Evolutionary conservation across 2,329 filamentous ascomycete genomes (phyloP), one percentile per base, ranked within the genome.

Genomic region (Colletotrichum liaoningense): DNA sequence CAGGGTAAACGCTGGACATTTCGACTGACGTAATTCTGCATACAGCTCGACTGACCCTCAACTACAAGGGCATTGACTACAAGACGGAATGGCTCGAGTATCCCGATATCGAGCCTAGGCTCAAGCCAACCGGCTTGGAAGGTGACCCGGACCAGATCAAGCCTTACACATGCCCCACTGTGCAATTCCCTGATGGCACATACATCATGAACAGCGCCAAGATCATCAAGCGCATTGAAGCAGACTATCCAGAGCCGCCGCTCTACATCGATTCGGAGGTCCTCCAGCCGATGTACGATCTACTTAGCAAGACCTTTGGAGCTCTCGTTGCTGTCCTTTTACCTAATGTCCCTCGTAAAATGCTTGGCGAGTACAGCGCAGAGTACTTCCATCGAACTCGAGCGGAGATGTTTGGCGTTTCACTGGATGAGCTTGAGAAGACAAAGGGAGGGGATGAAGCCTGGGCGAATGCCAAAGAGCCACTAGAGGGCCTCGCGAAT

Each of bases 71-170:
- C 1, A 80, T 94, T 16, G 86, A 90, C 58, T 94, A 94, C 83
- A 87, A 88, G 78, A 94, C 92, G 0, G 85, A 91, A 86, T 94
- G 91, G 91, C 81, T 91, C 19, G 91, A 93, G 78, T 94, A 93
- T 76, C 92, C 92, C 1, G 88, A 93, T 46, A 85, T 95, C 73
- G 87, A 84, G 69, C 81, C 88, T 1, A 88, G 80, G 2, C 83
- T 94, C 63, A 84, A 89, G 76, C 83, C 57, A 12, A 9, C 55
- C 54, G 85, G 84, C 67, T 78, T 88, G 64, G 82, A 85, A 19
- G 84, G 89, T 24, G 87, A 89, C 63, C 75, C 82, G 9, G 80
- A 80, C 2, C 80, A 81, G 46, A 52, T 69, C 9, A 78, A 78
- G 35, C 75, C 80, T 52, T 92, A 90, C 80, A 89, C 86, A 14